Evolutionary conservation across 495 filamentous ascomycete species (phyloP).

Genomic region (Tuber melanosporum): DNA sequence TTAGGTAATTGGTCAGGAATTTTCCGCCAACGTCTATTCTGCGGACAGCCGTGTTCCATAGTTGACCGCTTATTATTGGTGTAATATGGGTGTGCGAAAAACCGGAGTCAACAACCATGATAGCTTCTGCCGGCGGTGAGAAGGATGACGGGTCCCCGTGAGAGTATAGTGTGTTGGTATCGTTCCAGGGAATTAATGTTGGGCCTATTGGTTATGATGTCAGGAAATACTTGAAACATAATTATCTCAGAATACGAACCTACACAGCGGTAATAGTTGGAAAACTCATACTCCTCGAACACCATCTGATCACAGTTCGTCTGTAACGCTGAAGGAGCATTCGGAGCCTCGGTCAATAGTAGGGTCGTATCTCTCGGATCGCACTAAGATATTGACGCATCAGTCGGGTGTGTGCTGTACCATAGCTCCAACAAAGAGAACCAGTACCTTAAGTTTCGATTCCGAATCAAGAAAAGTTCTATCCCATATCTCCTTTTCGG

Average conservation of each 20-base stretch:
- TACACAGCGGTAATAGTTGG: conserved; percentile 68
- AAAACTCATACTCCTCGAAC: conserved; percentile 97
- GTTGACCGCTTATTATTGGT: conserved; percentile 71
- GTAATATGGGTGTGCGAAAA: conserved; percentile 93
- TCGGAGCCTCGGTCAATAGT: conserved; percentile 85
- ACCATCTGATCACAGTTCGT: conserved; percentile 90
- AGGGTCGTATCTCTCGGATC: conserved; percentile 75
- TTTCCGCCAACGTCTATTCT: conserved; percentile 89
- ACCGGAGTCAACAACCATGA: conserved; percentile 82
- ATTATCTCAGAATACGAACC: conserved; percentile 48
- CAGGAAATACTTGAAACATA: conserved; percentile 13
- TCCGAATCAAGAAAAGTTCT: conserved; percentile 74
- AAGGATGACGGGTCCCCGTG: conserved; percentile 46
- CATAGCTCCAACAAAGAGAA: not conserved
- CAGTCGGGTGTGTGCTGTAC: conserved; percentile 11
- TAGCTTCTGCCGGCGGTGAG: conserved; percentile 63
- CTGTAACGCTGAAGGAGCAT: conserved; percentile 71
- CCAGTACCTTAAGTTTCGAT: conserved; percentile 48
- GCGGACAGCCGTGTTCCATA: conserved; percentile 73
- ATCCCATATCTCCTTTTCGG: conserved; percentile 93
- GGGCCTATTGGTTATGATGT: conserved; percentile 49
- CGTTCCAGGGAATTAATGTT: conserved; percentile 76
- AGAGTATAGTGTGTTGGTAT: conserved; percentile 58
- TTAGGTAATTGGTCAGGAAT: conserved; percentile 88
- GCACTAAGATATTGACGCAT: conserved; percentile 45